Conservation (phyloP, 2,329 filamentous ascomycete genomes). For the Botrytis hyacinthi region DNA sequence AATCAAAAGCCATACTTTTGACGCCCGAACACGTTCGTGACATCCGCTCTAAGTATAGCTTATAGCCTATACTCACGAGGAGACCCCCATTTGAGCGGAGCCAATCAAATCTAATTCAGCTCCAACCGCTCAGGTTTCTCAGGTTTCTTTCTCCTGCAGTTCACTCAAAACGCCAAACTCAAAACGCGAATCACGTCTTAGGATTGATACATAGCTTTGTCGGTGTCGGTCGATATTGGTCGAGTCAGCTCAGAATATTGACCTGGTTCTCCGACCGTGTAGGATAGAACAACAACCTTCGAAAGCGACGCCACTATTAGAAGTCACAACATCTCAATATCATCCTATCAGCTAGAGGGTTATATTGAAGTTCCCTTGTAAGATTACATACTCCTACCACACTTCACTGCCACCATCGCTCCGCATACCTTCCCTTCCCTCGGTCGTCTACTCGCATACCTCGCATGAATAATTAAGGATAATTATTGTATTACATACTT, state of each 20-base stretch:
- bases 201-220: constrained; percentile 1
- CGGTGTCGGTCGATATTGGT: background rate
- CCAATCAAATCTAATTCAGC: constrained; percentile 27
- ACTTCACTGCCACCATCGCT: background rate
- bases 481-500: background rate
- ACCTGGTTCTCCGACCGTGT: background rate
- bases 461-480: background rate
- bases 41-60: constrained; percentile 32
- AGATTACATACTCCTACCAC: background rate
- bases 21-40: constrained; percentile 24
- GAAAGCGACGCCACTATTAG: background rate
- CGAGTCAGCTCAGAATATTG: background rate
- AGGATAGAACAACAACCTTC: background rate
- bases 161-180: constrained; percentile 3
- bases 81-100: constrained; percentile 3
- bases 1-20: constrained; percentile 19
- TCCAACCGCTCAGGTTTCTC: constrained; percentile 27
- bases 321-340: background rate
- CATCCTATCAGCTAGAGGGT: background rate
- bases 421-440: background rate
- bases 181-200: constrained; percentile 34
- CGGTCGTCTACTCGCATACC: background rate
- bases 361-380: background rate
- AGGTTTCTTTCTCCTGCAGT: constrained; percentile 27
- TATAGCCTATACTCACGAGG: constrained; percentile 25